Conservation (phyloP, 805 yeast species). For the Yamadazyma paraphyllophila region DNA sequence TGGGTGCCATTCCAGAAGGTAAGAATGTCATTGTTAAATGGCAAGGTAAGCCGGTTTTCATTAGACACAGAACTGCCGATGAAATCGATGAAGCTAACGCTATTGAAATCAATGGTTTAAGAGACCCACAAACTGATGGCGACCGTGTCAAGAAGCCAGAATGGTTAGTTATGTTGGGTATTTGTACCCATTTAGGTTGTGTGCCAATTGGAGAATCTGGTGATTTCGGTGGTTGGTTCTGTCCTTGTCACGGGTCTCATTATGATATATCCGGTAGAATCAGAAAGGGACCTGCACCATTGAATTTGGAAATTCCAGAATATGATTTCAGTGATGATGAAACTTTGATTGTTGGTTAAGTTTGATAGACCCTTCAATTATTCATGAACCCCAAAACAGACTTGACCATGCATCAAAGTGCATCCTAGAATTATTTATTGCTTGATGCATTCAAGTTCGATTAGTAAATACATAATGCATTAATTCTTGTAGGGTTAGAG, state of each 20-base stretch:
- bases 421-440: constrained; percentile 6
- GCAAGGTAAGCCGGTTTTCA: constrained; percentile 99
- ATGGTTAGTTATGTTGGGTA: constrained; percentile 99
- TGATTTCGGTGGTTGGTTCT: constrained; percentile 99
- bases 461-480: constrained; percentile 9
- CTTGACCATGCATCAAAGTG: background rate
- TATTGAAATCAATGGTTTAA: constrained; percentile 71
- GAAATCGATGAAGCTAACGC: constrained; percentile 94
- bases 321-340: constrained; percentile 78
- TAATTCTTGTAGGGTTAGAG: background rate
- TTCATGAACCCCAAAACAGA: background rate
- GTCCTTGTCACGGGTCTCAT: constrained; percentile 99
- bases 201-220: constrained; percentile 99
- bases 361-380: constrained; percentile 4
- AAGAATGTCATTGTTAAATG: constrained; percentile 97
- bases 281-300: constrained; percentile 99
- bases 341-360: constrained; percentile 84
- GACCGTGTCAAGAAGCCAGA: constrained; percentile 96
- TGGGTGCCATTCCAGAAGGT: constrained; percentile 92
- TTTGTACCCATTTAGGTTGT: constrained; percentile 99
- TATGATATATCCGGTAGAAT: constrained; percentile 99
- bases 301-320: constrained; percentile 93
- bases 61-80: constrained; percentile 93
- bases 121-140: constrained; percentile 92
- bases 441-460: constrained; percentile 3